These are phyloP conservation scores for Hyparrhenia diplandra DNA, from an alignment of 176 grass and related monocot species.

Conservation along the genomic window DNA sequence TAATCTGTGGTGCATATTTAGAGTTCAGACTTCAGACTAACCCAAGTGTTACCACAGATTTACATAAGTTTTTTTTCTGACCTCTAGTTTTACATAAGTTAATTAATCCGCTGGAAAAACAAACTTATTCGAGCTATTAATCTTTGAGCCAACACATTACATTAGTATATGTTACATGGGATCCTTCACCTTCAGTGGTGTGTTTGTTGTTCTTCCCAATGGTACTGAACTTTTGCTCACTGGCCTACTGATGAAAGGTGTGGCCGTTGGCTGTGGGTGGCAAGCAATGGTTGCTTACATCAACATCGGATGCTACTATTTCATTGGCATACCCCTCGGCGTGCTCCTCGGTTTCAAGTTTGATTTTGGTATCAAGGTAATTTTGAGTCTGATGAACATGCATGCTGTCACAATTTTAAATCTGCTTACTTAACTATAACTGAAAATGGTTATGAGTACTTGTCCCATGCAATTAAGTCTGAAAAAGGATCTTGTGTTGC, in stretches of 20 bases:
- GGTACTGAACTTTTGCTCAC: not conserved
- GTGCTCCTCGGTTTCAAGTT: slow-evolving; percentile 70
- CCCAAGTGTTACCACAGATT: not conserved
- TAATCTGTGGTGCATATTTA: not conserved
- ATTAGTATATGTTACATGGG: too few species aligned
- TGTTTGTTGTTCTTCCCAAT: not conserved
- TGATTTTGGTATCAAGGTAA: slow-evolving; percentile 64
- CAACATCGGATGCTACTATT: slow-evolving; percentile 87
- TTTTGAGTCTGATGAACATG: not conserved
- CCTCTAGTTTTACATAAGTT: too few species aligned
- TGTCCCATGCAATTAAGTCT: slow-evolving; percentile 23
- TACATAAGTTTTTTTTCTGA: too few species aligned
- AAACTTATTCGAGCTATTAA: not conserved
- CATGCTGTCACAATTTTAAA: not conserved
- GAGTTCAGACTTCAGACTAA: not conserved
- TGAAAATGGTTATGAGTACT: not conserved
- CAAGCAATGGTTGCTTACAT: slow-evolving; percentile 83
- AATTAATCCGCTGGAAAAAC: not conserved
- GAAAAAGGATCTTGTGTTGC: not conserved
- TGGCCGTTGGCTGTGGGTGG: slow-evolving; percentile 90
- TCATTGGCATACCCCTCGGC: slow-evolving; percentile 71
- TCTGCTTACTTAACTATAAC: not conserved
- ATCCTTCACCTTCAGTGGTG: not conserved
- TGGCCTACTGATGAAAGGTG: slow-evolving; percentile 43
- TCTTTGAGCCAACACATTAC: too few species aligned